Conservation (phyloP, 2,329 filamentous ascomycete species). For the Mollisia scopiformis region DNA sequence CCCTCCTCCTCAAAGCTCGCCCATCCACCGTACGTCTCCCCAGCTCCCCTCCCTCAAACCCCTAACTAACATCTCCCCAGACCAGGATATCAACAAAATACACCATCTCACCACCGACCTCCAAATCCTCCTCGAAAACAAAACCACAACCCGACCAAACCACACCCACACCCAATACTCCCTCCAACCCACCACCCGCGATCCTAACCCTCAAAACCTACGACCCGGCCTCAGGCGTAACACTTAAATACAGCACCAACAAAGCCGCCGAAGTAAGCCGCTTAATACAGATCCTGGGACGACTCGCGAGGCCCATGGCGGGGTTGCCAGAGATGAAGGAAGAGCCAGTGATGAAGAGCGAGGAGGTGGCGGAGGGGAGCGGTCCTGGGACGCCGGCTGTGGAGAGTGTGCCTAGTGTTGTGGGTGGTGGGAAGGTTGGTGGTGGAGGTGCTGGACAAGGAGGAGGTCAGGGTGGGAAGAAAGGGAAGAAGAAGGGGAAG, state of each 20-base stretch:
- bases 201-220: slow-evolving; percentile 86
- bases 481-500: slow-evolving; percentile 75
- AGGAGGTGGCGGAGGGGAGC: slow-evolving; percentile 5
- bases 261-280: slow-evolving; percentile 90
- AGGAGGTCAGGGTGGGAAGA: slow-evolving; percentile 45
- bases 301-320: slow-evolving; percentile 71
- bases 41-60: slow-evolving; percentile 10
- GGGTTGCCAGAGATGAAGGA: slow-evolving; percentile 49
- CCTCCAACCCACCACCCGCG: slow-evolving; percentile 57
- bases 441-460: slow-evolving; percentile 15
- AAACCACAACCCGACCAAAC: slow-evolving; percentile 29
- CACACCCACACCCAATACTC: slow-evolving; percentile 35
- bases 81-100: slow-evolving; percentile 93
- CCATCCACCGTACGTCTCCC: slow-evolving; percentile 72
- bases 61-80: slow-evolving; percentile 48
- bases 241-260: slow-evolving; percentile 88
- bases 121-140: slow-evolving; percentile 33
- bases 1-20: slow-evolving; percentile 81
- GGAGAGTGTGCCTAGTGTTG: slow-evolving; percentile 40
- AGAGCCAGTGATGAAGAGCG: slow-evolving; percentile 23
- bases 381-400: slow-evolving; percentile 26
- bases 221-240: slow-evolving; percentile 78
- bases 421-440: slow-evolving; percentile 60
- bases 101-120: slow-evolving; percentile 55
- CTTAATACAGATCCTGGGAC: slow-evolving; percentile 74